Base-by-base conservation (phyloP, 2,329 filamentous ascomycete genomes). In the Monosporascus sp. region DNA sequence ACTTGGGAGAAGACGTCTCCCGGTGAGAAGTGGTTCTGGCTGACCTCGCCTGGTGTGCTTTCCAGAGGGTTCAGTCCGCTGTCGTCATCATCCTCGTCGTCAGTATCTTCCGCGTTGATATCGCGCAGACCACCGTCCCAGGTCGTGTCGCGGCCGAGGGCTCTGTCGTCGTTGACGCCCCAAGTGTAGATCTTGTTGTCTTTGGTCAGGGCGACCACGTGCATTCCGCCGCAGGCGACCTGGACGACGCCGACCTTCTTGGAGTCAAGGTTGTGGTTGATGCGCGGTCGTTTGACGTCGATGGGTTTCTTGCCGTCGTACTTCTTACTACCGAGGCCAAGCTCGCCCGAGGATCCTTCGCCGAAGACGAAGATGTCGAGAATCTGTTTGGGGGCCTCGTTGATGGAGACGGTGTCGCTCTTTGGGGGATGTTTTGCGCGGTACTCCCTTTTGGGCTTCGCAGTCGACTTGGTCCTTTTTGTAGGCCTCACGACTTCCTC, bases 131-230 rank as follows among this genome's bases (percentile, higher is more conserved):
- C 83, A 48, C 86, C 86, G 2, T 86, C 81, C 78, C 84, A 87
- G 14, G 73, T 73, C 1, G 84, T 87, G 59, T 84, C 78, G 60
- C 86, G 81, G 37, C 88, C 89, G 31, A 90, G 77, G 8, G 86
- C 84, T 53, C 83, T 82, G 63, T 89, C 85, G 59, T 90, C 88
- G 66, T 92, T 92, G 59, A 92, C 87, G 58, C 89, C 88, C 88
- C 89, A 92, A 27, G 88, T 89, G 49, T 84, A 76, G 63, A 92
- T 83, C 65, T 82, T 82, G 70, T 87, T 87, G 65, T 90, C 85
- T 56, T 84, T 76, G 37, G 85, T 88, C 44, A 90, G 70, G 15
- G 83, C 84, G 59, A 86, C 72, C 49, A 78, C 81, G 67, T 89
- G 86, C 85, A 89, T 89, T 41, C 85, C 86, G 56, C 86, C 86